Evolutionary conservation across 305 asterid genomes (phyloP), one percentile per base, ranked within the genome.

Genomic region (Fraxinus greggii): DNA sequence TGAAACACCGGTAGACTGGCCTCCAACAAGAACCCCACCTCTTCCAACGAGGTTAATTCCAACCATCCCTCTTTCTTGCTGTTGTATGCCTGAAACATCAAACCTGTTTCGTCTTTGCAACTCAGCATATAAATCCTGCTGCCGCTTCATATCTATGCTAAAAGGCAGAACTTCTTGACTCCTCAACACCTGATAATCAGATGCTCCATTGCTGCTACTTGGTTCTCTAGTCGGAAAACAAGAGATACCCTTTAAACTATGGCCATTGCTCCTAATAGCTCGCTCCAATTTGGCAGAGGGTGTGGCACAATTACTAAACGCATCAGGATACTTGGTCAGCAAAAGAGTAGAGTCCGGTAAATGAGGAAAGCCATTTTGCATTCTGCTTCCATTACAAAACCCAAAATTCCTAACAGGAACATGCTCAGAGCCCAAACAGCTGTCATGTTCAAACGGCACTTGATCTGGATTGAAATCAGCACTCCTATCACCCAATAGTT

Each of bases 271-370:
- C 79, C 83, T 85, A 73, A 79, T 82, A 59, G 83, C 84, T 80
- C 86, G 91, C 77, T 89, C 98, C 72, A 87, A 36, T 83, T 89
- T 90, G 81, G 89, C 85, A 17, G 93, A 70, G 24, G 97, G 59
- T 48, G 78, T 45, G 1, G 89, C 78, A 87, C 84, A 89, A 82
- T 77, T 90, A 84, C 90, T 81, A 75, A 93, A 93, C 38, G 93
- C 99, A 56, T 92, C 90, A 84, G 99, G 98, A 86, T 93, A 93
- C 82, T 92, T 92, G 61, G 97, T 88, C 85, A 92, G 81, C 79
- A 96, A 78, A 85, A 90, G 83, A 78, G 97, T 67, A 21, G 98
- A 88, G 72, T 93, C 95, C 0, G 98, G 89, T 81, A 93, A 51
- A 48, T 91, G 75, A 31, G 93, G 69, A 59, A 89, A 88, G 79